Evolutionary conservation across 345 rosid genomes (phyloP).

Genomic region (Heritiera littoralis): DNA sequence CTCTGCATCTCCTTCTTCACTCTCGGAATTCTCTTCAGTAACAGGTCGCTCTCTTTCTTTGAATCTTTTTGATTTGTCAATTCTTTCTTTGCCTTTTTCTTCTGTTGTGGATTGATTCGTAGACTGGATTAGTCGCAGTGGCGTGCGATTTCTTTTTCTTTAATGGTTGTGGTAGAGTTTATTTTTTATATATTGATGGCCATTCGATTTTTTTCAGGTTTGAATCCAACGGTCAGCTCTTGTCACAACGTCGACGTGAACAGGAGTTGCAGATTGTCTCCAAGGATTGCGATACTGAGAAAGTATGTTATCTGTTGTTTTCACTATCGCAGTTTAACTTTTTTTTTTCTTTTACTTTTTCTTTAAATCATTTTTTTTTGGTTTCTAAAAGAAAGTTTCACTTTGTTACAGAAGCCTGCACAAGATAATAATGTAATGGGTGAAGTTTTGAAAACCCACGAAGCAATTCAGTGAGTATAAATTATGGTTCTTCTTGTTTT

Average conservation of each 20-base stretch:
- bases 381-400: background rate
- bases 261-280: slow-evolving; percentile 63
- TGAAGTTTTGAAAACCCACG: slow-evolving; percentile 70
- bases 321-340: background rate
- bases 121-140: no score
- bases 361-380: background rate
- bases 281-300: slow-evolving; percentile 52
- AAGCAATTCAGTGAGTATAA: slow-evolving; percentile 76
- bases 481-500: background rate
- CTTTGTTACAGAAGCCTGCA: slow-evolving; percentile 36
- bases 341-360: slow-evolving; percentile 29
- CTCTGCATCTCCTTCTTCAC: slow-evolving; percentile 71
- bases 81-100: background rate
- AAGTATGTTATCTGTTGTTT: slow-evolving; percentile 42
- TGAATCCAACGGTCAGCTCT: slow-evolving; percentile 54
- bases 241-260: slow-evolving; percentile 54
- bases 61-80: slow-evolving; percentile 24
- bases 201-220: slow-evolving; percentile 41
- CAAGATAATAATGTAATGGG: slow-evolving; percentile 53
- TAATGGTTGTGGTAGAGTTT: slow-evolving; percentile 2
- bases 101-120: slow-evolving; percentile 5
- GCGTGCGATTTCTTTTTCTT: slow-evolving; percentile 29
- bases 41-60: slow-evolving; percentile 50
- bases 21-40: slow-evolving; percentile 71
- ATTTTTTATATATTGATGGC: background rate